Conservation (phyloP, 2,329 filamentous ascomycete species). For the Pseudofabraea citricarpa region DNA sequence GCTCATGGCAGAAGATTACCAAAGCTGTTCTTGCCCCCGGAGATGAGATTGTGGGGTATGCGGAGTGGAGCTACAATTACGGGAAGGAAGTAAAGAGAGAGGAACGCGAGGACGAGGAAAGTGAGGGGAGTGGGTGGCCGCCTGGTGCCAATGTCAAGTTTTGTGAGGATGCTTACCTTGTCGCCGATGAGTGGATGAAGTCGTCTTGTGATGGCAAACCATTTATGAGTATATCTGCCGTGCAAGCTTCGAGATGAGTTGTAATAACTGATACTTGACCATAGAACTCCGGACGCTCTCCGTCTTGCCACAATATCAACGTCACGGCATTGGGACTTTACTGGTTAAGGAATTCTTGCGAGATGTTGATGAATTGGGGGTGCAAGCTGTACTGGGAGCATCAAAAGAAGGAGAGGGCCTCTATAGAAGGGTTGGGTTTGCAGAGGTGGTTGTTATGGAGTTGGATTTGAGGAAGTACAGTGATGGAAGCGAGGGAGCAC, state of each 20-base stretch:
- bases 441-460: slow-evolving; percentile 13
- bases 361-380: slow-evolving; percentile 11
- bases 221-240: too few relatives aligned
- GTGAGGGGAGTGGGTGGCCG: slow-evolving; percentile 9
- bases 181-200: slow-evolving; percentile 18
- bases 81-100: slow-evolving; percentile 3
- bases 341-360: slow-evolving; percentile 16
- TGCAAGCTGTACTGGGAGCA: slow-evolving; percentile 23
- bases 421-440: slow-evolving; percentile 21
- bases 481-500: slow-evolving; percentile 14
- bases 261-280: too few relatives aligned
- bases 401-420: slow-evolving; percentile 17
- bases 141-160: slow-evolving; percentile 18
- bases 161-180: slow-evolving; percentile 19
- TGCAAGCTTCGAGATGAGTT: too few relatives aligned
- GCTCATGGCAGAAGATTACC: too few relatives aligned
- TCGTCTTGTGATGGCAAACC: slow-evolving; percentile 7
- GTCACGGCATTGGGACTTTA: slow-evolving; percentile 18
- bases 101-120: not conserved
- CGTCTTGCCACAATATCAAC: slow-evolving; percentile 16
- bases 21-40: too few relatives aligned
- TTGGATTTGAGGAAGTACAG: slow-evolving; percentile 22
- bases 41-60: slow-evolving; percentile 14
- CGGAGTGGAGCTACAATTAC: slow-evolving; percentile 10
- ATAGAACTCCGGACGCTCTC: slow-evolving; percentile 17